Percentiles rank a stretch among this genome's conserved stretches.
Conservation (phyloP, 2,329 filamentous ascomycete species). For the Erysiphe pulchra region DNA sequence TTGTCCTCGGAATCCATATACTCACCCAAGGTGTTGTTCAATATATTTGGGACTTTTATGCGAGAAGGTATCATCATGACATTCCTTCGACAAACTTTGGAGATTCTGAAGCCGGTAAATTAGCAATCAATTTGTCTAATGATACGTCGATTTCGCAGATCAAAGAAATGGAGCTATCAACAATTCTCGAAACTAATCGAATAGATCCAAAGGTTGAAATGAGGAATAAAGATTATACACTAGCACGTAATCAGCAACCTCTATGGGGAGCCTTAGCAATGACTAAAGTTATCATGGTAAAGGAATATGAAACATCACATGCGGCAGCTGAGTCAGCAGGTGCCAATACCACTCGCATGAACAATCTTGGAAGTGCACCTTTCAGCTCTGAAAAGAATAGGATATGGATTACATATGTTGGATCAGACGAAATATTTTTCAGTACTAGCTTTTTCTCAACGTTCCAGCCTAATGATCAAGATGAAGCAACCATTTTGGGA, state of each 20-base stretch:
- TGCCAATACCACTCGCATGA: constrained; percentile 49
- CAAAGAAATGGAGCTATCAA: constrained; percentile 8
- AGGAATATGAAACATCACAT: constrained; percentile 67
- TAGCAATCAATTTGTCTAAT: constrained; percentile 24
- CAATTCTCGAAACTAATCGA: constrained; percentile 1
- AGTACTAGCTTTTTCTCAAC: constrained; percentile 39
- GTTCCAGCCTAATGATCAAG: constrained; percentile 12
- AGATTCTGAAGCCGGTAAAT: constrained; percentile 38
- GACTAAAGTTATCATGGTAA: constrained; percentile 88
- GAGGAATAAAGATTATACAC: constrained; percentile 57
- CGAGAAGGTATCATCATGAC: constrained; percentile 31
- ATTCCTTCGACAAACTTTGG: constrained; percentile 19
- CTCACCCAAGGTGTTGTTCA: constrained; percentile 46
- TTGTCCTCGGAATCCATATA: constrained; percentile 48
- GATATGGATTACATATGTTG: constrained; percentile 62
- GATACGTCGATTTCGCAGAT: constrained; percentile 11
- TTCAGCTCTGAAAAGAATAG: constrained; percentile 44
- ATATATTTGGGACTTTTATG: constrained; percentile 43
- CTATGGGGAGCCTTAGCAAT: constrained; percentile 86
- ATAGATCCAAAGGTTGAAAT: not conserved
- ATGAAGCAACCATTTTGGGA: constrained; percentile 10
- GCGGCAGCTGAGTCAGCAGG: constrained; percentile 47
- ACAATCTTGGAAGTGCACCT: constrained; percentile 51
- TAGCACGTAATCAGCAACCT: constrained; percentile 72
- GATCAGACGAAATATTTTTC: constrained; percentile 54